These are phyloP conservation scores for Pythium rishiriense DNA, from an alignment of 352 stramenopile species.

Conservation along the genomic window DNA sequence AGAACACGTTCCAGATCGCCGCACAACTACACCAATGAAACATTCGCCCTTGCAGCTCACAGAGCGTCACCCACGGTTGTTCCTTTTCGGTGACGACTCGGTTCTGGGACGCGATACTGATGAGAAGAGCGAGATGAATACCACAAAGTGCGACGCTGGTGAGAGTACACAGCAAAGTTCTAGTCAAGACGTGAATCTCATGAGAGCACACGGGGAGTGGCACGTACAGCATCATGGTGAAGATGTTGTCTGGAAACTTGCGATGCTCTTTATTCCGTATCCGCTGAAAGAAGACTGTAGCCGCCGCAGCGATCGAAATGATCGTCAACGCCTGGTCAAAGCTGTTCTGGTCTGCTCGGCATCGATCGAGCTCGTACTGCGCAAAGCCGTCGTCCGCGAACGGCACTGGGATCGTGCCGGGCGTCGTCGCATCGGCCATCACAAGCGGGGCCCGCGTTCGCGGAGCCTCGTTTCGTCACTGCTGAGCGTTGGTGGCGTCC, in stretches of 20 bases:
- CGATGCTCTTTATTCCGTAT: conserved; percentile 32
- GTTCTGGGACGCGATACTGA: conserved; percentile 34
- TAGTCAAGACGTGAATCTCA: background rate
- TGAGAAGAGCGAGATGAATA: conserved; percentile 32
- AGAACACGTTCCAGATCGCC: conserved; percentile 36
- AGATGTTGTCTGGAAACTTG: conserved; percentile 39
- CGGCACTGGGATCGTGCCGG: conserved; percentile 8
- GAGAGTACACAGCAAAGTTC: background rate
- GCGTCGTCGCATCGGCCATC: conserved; percentile 6
- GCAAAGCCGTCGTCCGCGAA: conserved; percentile 30
- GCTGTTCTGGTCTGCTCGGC: conserved; percentile 29
- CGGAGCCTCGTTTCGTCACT: background rate
- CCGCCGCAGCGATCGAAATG: conserved; percentile 29
- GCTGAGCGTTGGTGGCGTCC: background rate
- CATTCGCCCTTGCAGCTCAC: conserved; percentile 29
- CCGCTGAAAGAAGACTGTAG: conserved; percentile 29
- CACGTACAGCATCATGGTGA: conserved; percentile 34
- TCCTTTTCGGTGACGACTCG: conserved; percentile 26
- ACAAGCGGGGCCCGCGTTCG: background rate
- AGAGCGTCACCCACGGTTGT: conserved; percentile 29
- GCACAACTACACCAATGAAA: conserved; percentile 39
- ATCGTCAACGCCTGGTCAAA: conserved; percentile 36
- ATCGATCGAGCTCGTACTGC: conserved; percentile 30
- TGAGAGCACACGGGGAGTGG: too few species aligned
- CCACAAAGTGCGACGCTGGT: conserved; percentile 30